Percentiles rank a stretch among this genome's conserved stretches.
These are phyloP conservation scores for Exophiala spinifera DNA, from an alignment of 2,329 filamentous ascomycete species.

Conservation along the genomic window DNA sequence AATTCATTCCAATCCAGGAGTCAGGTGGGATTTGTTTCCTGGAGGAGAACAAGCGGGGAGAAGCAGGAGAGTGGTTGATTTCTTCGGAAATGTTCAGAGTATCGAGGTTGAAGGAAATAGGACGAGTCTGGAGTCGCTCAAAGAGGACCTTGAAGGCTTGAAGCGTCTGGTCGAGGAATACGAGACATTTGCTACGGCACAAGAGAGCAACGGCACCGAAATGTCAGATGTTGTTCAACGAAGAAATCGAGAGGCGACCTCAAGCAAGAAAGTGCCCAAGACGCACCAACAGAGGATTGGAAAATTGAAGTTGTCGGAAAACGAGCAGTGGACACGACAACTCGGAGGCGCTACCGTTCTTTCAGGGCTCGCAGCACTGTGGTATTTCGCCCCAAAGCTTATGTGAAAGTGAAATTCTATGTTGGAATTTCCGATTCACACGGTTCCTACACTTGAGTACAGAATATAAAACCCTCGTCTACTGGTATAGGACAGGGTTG, in stretches of 20 bases:
- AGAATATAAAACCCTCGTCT: background rate
- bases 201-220: constrained; percentile 26
- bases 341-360: constrained; percentile 31
- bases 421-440: background rate
- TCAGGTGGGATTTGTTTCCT: constrained; percentile 91
- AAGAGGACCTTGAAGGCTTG: constrained; percentile 73
- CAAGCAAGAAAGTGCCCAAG: background rate
- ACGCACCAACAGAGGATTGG: constrained; percentile 11
- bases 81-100: constrained; percentile 97
- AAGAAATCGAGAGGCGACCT: constrained; percentile 8
- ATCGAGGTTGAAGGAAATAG: constrained; percentile 73
- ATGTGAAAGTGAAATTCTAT: constrained; percentile 11
- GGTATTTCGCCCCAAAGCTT: constrained; percentile 31
- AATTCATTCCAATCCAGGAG: constrained; percentile 88
- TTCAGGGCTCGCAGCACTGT: constrained; percentile 31
- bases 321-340: constrained; percentile 28
- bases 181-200: constrained; percentile 20
- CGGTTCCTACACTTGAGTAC: no score
- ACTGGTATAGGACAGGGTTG: constrained; percentile 6
- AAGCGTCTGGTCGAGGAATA: constrained; percentile 57
- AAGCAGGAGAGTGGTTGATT: constrained; percentile 83
- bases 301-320: constrained; percentile 22
- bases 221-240: constrained; percentile 14
- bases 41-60: constrained; percentile 76
- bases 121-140: constrained; percentile 52